Conservation (phyloP, 208 protist genomes). For the Porcisia hertigi region DNA sequence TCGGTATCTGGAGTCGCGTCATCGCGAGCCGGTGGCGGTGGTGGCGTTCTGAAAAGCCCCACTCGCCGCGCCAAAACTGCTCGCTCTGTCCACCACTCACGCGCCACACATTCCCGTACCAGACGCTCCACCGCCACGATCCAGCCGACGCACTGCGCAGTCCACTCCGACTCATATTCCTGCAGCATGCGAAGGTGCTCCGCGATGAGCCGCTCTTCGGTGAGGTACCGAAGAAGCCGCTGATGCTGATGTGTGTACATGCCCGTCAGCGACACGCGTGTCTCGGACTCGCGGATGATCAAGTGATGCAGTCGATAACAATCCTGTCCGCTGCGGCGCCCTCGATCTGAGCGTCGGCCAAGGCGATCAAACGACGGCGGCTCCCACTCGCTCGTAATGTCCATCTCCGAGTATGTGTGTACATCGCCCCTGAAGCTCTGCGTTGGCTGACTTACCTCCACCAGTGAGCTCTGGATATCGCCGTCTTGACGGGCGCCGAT, state of each 20-base stretch:
- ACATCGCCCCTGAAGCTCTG: slow-evolving; percentile 34
- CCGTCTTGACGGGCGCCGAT: slow-evolving; percentile 8
- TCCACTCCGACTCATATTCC: slow-evolving; percentile 32
- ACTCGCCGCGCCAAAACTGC: slow-evolving; percentile 9
- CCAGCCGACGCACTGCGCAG: slow-evolving; percentile 20
- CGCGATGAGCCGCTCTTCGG: slow-evolving; percentile 39
- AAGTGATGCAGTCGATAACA: slow-evolving; percentile 42
- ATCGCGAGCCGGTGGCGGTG: not conserved
- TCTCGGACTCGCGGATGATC: slow-evolving; percentile 43
- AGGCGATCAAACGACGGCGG: slow-evolving; percentile 38
- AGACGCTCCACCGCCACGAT: slow-evolving; percentile 17
- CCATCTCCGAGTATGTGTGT: slow-evolving; percentile 45
- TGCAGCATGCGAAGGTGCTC: slow-evolving; percentile 45
- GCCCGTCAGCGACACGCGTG: slow-evolving; percentile 29
- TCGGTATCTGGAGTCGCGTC: not conserved
- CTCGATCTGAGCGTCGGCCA: slow-evolving; percentile 1
- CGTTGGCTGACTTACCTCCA: slow-evolving; percentile 73
- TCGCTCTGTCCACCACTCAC: slow-evolving; percentile 19
- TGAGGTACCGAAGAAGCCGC: slow-evolving; percentile 20
- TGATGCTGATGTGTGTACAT: slow-evolving; percentile 22
- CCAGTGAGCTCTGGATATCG: slow-evolving; percentile 31
- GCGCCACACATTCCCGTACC: slow-evolving; percentile 14
- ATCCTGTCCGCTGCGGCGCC: not conserved
- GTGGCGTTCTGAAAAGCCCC: not conserved
- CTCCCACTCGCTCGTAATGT: slow-evolving; percentile 52